phyloP scores from a whole-genome alignment of 371 early-diverging fungal genomes.

The Batkoa obscura region DNA sequence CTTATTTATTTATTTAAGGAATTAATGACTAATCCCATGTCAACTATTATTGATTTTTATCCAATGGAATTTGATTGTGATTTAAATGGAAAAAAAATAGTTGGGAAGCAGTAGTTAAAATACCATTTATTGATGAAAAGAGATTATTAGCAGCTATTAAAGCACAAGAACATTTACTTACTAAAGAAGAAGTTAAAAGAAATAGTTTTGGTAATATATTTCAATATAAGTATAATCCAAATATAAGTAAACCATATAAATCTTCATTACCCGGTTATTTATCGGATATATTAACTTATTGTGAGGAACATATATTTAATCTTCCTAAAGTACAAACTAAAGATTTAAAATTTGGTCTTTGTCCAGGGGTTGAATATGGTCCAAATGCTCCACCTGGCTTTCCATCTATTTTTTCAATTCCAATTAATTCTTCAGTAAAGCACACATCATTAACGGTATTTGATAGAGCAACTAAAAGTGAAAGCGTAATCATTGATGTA shows the following conservation, averaged over 20 bases:
- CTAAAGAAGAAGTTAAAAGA: conserved; percentile 13
- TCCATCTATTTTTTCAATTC: conserved; percentile 66
- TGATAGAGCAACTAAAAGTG: conserved; percentile 44
- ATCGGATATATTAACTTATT: conserved; percentile 14
- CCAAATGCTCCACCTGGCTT: conserved; percentile 65
- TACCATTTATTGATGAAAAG: conserved; percentile 85
- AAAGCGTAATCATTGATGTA: conserved; percentile 3
- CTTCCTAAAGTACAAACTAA: not conserved
- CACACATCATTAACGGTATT: conserved; percentile 67
- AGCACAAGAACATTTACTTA: not conserved
- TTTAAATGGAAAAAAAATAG: conserved; percentile 94
- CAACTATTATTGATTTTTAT: conserved; percentile 84
- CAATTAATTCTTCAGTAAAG: conserved; percentile 38
- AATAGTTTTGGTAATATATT: conserved; percentile 49
- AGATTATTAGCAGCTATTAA: conserved; percentile 46
- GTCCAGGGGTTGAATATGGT: conserved; percentile 45
- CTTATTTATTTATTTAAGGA: conserved; percentile 13
- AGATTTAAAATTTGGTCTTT: conserved; percentile 36
- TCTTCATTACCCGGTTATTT: conserved; percentile 55
- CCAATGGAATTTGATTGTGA: conserved; percentile 85
- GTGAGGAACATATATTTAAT: not conserved
- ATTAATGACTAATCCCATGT: conserved; percentile 70
- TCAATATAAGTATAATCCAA: conserved; percentile 31
- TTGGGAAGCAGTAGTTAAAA: conserved; percentile 68
- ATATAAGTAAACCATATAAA: conserved; percentile 19